phyloP scores from a whole-genome alignment of 768 basidiomycete species.

The Rhizopogon vinicolor region DNA sequence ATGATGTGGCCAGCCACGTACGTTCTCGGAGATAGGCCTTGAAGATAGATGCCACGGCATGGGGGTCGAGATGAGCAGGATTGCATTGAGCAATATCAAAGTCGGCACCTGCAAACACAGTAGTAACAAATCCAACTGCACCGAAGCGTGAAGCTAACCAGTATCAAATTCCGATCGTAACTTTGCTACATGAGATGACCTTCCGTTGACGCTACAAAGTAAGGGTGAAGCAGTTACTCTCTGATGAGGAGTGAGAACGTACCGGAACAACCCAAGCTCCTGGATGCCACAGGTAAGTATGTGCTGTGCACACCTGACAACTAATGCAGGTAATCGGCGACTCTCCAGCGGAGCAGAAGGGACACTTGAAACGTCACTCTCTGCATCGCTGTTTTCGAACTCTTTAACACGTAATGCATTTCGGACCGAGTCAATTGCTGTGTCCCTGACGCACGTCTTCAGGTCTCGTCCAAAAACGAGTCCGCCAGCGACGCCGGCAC shows the following conservation, averaged over 20 bases:
- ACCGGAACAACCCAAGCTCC: slow-evolving; percentile 87
- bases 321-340: slow-evolving; percentile 64
- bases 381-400: slow-evolving; percentile 1
- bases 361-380: slow-evolving; percentile 8
- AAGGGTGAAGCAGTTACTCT: slow-evolving; percentile 5
- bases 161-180: slow-evolving; percentile 80
- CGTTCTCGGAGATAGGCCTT: slow-evolving; percentile 91
- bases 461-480: slow-evolving; percentile 68
- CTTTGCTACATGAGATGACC: slow-evolving; percentile 73
- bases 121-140: slow-evolving; percentile 5
- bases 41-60: slow-evolving; percentile 90
- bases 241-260: slow-evolving; percentile 19
- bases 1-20: slow-evolving; percentile 38
- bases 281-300: slow-evolving; percentile 77
- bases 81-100: slow-evolving; percentile 74
- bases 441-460: slow-evolving; percentile 49
- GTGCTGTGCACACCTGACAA: slow-evolving; percentile 81
- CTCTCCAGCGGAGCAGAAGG: slow-evolving; percentile 35
- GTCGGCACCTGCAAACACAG: slow-evolving; percentile 63
- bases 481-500: slow-evolving; percentile 36
- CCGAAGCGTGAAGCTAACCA: slow-evolving; percentile 34
- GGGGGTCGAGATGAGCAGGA: slow-evolving; percentile 89
- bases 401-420: slow-evolving; percentile 2
- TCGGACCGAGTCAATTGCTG: slow-evolving; percentile 37
- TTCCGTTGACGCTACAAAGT: slow-evolving; percentile 66